Conservation (phyloP, 768 basidiomycete species). For the Phlebiopsis gigantea region DNA sequence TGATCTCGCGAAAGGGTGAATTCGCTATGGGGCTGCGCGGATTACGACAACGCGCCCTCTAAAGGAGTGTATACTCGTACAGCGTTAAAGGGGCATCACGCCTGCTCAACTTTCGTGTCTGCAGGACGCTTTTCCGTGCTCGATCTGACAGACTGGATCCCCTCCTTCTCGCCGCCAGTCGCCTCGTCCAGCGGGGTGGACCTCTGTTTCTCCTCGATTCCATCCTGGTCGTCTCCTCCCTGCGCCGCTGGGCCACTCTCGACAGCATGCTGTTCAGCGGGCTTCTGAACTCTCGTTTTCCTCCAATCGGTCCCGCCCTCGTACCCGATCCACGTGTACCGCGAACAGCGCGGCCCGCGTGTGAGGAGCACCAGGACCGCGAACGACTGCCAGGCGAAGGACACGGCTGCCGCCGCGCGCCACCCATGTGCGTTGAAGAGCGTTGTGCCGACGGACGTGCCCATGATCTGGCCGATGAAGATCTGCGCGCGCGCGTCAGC, state of each 20-base stretch:
- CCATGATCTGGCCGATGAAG: constrained; percentile 80
- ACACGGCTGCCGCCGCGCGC: constrained; percentile 58
- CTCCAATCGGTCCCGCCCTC: constrained; percentile 39
- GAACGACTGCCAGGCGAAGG: constrained; percentile 52
- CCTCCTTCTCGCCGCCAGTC: too few species aligned
- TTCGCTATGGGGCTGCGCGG: background rate
- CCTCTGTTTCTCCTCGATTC: background rate
- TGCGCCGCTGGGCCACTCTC: too few species aligned
- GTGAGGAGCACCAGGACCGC: constrained; percentile 52
- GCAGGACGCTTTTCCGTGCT: background rate
- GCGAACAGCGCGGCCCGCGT: constrained; percentile 60
- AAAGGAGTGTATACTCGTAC: background rate
- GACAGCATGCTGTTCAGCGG: background rate
- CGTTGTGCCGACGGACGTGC: constrained; percentile 67
- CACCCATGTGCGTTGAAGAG: constrained; percentile 70
- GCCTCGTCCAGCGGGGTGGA: background rate
- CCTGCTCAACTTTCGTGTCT: background rate
- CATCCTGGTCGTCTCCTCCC: background rate
- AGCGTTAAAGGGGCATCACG: background rate
- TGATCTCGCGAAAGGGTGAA: background rate
- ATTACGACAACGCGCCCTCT: background rate
- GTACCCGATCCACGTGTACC: constrained; percentile 61
- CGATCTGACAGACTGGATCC: background rate
- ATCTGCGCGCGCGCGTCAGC: constrained; percentile 25
- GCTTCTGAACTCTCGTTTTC: background rate